Base-by-base conservation (phyloP, 148 eudicot genomes). In the Rhododendron simsii region DNA sequence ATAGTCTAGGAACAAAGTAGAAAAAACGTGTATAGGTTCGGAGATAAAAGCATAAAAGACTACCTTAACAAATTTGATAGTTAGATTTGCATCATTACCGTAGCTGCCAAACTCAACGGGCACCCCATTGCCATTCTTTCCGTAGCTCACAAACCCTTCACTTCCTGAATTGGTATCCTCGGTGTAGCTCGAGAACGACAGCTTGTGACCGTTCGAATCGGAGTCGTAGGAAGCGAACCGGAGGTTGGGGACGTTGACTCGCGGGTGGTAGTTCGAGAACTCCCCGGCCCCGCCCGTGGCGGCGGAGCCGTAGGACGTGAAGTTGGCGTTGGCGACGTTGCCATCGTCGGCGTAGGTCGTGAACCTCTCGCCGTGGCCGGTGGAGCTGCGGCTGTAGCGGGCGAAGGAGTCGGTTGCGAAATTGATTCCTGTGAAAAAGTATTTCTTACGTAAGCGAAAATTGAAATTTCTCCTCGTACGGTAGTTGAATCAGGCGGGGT, bases 201-300 rank as follows among this genome's bases (percentile, higher is more conserved):
- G 89, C 76, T 87, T 86, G 53, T 94, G 99, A 9, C 90, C 83
- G 20, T 92, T 93, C 7, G 86, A 92, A 39, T 87, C 87, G 1
- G 90, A 76, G 73, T 92, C 91, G 35, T 97, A 97, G 39, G 93
- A 82, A 1, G 88, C 73, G 78, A 97, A 97, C 57, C 83, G 85
- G 8, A 95, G 93, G 84, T 91, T 87, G 0, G 98, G 98, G 10
- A 94, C 94, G 75, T 96, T 96, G 3, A 93, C 98, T 2, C 89
- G 87, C 0, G 98, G 86, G 74, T 87, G 88, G 84, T 96, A 96
- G 89, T 39, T 92, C 13, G 86, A 86, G 89, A 96, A 96, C 76
- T 93, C 94, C 59, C 98, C 98, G 30, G 92, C 89, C 55, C 99
- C 98, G 47, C 98, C 96, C 1, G 92, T 89, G 82, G 92, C 91